Percentiles rank a stretch among this genome's conserved stretches.
Conservation (phyloP, 352 stramenopile genomes). For the Pythium periplocum region DNA sequence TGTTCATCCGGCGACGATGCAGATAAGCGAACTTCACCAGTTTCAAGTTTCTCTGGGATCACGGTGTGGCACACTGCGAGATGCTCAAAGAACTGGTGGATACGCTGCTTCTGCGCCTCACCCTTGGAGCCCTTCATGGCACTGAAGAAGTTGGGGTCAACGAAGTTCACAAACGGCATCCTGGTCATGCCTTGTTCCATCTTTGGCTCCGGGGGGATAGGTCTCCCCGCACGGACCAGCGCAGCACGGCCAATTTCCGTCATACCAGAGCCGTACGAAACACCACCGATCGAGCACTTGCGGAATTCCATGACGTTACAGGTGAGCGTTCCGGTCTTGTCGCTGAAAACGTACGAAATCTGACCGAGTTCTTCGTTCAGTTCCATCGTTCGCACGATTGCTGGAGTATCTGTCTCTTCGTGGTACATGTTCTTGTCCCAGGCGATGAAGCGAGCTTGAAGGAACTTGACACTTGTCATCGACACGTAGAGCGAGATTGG, state of each 20-base stretch:
- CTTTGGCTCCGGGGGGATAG: constrained; percentile 55
- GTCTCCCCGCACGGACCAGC: constrained; percentile 50
- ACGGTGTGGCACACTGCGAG: constrained; percentile 83
- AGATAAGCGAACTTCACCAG: constrained; percentile 54
- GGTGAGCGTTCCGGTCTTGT: constrained; percentile 93
- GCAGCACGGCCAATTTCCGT: constrained; percentile 76
- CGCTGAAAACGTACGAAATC: constrained; percentile 86
- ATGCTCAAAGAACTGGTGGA: constrained; percentile 80
- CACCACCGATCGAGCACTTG: constrained; percentile 89
- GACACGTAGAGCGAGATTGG: constrained; percentile 92
- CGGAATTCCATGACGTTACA: constrained; percentile 95
- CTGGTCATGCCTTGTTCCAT: constrained; percentile 40
- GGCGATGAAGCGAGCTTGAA: constrained; percentile 85
- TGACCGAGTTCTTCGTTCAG: constrained; percentile 91
- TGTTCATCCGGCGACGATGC: constrained; percentile 85
- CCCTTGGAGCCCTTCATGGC: constrained; percentile 45
- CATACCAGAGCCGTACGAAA: constrained; percentile 85
- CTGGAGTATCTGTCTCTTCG: constrained; percentile 87
- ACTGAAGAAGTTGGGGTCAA: constrained; percentile 60
- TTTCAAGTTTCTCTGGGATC: constrained; percentile 67
- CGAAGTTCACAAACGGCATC: constrained; percentile 79
- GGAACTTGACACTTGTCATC: constrained; percentile 88
- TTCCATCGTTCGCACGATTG: constrained; percentile 79
- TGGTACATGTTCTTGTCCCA: constrained; percentile 89
- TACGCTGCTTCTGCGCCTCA: constrained; percentile 39